Conservation (phyloP, 169 alveolate genomes). For the Plasmodium adleri region DNA sequence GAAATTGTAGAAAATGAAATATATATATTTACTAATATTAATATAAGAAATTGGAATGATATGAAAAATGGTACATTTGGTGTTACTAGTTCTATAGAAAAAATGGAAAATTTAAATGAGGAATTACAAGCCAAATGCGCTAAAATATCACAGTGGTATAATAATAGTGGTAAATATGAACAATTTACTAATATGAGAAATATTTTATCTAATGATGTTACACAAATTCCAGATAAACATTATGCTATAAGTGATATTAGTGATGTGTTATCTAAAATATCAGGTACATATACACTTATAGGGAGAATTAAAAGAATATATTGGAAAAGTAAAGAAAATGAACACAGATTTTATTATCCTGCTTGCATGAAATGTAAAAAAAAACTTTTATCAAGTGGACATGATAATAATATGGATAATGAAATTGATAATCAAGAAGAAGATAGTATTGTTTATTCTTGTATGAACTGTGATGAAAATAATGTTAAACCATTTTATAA, state of each 20-base stretch:
- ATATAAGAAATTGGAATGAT: slow-evolving; percentile 85
- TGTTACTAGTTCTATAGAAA: slow-evolving; percentile 75
- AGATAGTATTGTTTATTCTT: slow-evolving; percentile 76
- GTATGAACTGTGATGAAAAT: slow-evolving; percentile 83
- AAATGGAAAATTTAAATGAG: slow-evolving; percentile 77
- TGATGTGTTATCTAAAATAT: slow-evolving; percentile 64
- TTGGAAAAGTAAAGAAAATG: slow-evolving; percentile 86
- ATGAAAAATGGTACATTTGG: slow-evolving; percentile 80
- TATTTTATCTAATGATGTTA: slow-evolving; percentile 63
- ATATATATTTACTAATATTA: slow-evolving; percentile 76
- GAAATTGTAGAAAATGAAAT: slow-evolving; percentile 74
- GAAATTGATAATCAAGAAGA: slow-evolving; percentile 36
- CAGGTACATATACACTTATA: slow-evolving; percentile 78
- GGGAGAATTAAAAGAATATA: slow-evolving; percentile 80
- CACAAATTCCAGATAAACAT: slow-evolving; percentile 77
- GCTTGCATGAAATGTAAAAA: slow-evolving; percentile 84
- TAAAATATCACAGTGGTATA: slow-evolving; percentile 80
- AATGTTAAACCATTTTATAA: slow-evolving; percentile 79
- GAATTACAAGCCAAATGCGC: slow-evolving; percentile 76
- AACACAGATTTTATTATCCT: slow-evolving; percentile 80
- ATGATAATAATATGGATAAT: slow-evolving; percentile 27
- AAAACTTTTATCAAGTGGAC: slow-evolving; percentile 76
- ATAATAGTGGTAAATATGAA: slow-evolving; percentile 76
- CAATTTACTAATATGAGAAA: slow-evolving; percentile 79
- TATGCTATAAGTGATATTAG: slow-evolving; percentile 72